phyloP scores from a whole-genome alignment of 2,329 filamentous ascomycete genomes.

The Trichoderma pleuroti region DNA sequence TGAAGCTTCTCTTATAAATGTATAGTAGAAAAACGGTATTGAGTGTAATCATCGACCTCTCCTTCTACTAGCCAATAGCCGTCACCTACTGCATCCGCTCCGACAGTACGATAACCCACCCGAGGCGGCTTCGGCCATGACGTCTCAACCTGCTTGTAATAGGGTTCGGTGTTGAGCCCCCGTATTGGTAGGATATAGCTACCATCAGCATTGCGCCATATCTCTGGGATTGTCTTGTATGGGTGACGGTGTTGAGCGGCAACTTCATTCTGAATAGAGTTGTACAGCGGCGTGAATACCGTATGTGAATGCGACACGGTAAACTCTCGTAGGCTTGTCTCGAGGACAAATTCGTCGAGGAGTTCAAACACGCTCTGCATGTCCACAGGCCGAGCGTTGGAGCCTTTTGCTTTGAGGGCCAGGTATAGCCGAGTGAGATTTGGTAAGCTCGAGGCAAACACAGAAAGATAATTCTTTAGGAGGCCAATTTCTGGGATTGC shows the following conservation, averaged over 20 bases:
- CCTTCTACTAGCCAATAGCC: neutral
- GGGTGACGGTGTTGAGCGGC: neutral
- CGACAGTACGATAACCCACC: neutral
- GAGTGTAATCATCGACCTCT: neutral
- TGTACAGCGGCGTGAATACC: neutral
- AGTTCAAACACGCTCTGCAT: neutral
- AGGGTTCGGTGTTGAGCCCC: neutral
- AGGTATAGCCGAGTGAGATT: neutral
- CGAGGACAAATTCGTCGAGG: neutral
- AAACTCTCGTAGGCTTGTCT: neutral
- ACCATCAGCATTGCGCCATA: neutral
- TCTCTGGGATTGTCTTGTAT: neutral
- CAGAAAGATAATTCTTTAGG: neutral
- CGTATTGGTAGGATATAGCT: neutral
- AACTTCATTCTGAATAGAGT: neutral
- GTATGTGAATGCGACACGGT: neutral
- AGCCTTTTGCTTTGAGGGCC: neutral
- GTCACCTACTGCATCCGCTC: neutral
- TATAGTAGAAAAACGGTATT: neutral
- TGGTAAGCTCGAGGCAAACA: neutral
- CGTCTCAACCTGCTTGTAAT: neutral
- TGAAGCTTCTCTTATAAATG: neutral
- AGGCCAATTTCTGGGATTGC: neutral
- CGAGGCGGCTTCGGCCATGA: neutral
- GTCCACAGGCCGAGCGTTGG: neutral